Percentiles rank a stretch among this genome's conserved stretches.
phyloP scores from a whole-genome alignment of 129 eudicot species.

The Rutidosis leptorrhynchoides region DNA sequence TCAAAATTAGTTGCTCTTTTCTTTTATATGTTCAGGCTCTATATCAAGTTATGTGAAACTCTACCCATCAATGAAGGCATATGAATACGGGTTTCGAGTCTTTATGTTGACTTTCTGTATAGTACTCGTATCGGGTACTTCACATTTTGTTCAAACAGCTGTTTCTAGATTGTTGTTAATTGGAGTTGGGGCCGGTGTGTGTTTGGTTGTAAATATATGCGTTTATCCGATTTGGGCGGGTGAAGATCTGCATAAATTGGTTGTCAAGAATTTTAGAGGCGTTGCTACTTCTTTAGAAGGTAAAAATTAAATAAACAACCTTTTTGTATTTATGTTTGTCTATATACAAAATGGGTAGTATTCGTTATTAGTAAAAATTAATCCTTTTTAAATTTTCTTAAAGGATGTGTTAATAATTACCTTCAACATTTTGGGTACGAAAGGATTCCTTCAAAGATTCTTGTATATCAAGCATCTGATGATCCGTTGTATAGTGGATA shows the following conservation, averaged over 20 bases:
- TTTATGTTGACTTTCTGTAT: conserved; percentile 83
- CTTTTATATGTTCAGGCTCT: conserved; percentile 46
- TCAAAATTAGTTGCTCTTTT: not conserved
- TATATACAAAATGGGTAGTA: not conserved
- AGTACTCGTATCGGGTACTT: conserved; percentile 77
- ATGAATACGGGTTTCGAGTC: conserved; percentile 86
- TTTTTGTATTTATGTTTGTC: not conserved
- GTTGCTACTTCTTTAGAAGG: conserved; percentile 96
- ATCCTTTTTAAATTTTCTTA: not conserved
- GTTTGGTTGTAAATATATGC: conserved; percentile 68
- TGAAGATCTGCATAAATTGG: conserved; percentile 90
- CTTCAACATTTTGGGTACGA: conserved; percentile 66
- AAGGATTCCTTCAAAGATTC: conserved; percentile 82
- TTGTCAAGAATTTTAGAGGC: conserved; percentile 79
- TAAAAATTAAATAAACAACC: conserved; percentile 7
- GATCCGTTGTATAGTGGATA: conserved; percentile 89
- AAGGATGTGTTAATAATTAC: conserved; percentile 79
- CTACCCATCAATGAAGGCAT: conserved; percentile 77
- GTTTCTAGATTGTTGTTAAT: conserved; percentile 73
- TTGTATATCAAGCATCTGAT: conserved; percentile 80
- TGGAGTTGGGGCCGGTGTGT: conserved; percentile 73
- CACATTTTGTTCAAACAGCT: conserved; percentile 73
- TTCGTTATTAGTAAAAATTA: not conserved
- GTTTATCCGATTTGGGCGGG: conserved; percentile 97
- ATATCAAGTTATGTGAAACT: conserved; percentile 66